phyloP scores from a whole-genome alignment of 2,329 filamentous ascomycete genomes.

The Aureobasidium sp. region DNA sequence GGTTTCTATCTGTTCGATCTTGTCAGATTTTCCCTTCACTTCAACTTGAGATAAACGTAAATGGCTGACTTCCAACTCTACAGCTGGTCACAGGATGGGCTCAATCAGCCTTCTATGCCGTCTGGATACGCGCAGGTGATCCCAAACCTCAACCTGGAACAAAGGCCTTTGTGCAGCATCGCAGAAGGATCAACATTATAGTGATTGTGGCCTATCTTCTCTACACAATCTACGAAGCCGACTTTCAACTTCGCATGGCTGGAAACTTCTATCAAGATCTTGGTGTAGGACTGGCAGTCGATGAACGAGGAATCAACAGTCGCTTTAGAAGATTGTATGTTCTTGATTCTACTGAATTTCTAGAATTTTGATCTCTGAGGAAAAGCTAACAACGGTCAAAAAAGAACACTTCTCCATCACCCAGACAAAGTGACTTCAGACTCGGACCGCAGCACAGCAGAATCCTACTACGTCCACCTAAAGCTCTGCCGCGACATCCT shows the following conservation, averaged over 20 bases:
- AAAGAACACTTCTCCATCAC: constrained; percentile 53
- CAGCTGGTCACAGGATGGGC: constrained; percentile 70
- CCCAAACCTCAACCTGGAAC: constrained; percentile 62
- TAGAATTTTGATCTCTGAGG: too few species aligned
- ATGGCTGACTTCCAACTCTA: not conserved
- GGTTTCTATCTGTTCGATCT: not conserved
- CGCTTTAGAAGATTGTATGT: constrained; percentile 64
- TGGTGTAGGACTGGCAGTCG: constrained; percentile 57
- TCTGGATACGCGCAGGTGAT: constrained; percentile 83
- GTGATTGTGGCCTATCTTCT: constrained; percentile 77
- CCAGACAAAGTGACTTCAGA: constrained; percentile 65
- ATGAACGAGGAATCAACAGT: constrained; percentile 71
- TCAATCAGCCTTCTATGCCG: constrained; percentile 74
- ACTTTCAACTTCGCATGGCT: constrained; percentile 63
- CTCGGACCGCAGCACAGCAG: constrained; percentile 30
- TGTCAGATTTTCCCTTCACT: not conserved
- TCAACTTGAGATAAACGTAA: not conserved
- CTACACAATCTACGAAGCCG: constrained; percentile 89
- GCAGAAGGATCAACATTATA: constrained; percentile 71
- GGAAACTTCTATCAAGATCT: constrained; percentile 76
- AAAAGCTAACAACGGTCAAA: not conserved
- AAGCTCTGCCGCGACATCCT: constrained; percentile 78
- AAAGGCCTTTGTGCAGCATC: constrained; percentile 62
- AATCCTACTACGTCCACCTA: constrained; percentile 66
- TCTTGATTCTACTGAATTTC: not conserved